Evolutionary conservation across 805 yeast species (phyloP), one percentile per base, ranked within the genome.

Genomic region (Candida maris): DNA sequence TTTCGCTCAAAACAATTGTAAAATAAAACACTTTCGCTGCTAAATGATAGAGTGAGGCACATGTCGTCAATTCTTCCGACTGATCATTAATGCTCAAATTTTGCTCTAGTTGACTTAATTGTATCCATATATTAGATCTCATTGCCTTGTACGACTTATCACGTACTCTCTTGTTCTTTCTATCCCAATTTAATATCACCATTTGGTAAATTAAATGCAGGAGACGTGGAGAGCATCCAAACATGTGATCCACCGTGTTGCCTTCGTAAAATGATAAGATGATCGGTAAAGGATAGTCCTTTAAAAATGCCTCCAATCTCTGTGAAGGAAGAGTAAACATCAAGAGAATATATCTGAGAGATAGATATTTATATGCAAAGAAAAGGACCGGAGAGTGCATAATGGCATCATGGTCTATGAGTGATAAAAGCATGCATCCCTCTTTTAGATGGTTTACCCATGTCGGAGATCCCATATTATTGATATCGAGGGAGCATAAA

Each of bases 201-300:
- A 56, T 35, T n/a, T 48, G 37, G 30, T 53, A 46, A 17, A 59
- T 53, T 3, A 47, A 33, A 32, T 45, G 34, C 3, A 59, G 34
- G 10, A 61, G 44, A 28, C 47, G 33, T 2, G 65, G 63, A 1
- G 65, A 58, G 37, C 64, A 59, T 4, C 66, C 65, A 42, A 56
- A 51, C 56, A 60, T 49, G 25, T 58, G 58, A 32, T 61, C 66
- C 9, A 60, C 46, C 4, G 34, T 30, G 18, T 46, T 46, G 24
- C 30, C 39, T n/a, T 48, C 46, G 38, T 57, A 61, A 19, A 57
- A 43, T 3, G 23, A 19, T 6, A 42, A 52, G 3, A 60, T 44
- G 5, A 47, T 32, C 17, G 56, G 58, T 55, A 61, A 49, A 4
- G 56, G 53, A 23, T 51, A 48, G 4, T 35, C 19, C 2, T 35